These are phyloP conservation scores for Aspergillus transmontanensis DNA, from an alignment of 2,329 filamentous ascomycete genomes.

Conservation along the genomic window DNA sequence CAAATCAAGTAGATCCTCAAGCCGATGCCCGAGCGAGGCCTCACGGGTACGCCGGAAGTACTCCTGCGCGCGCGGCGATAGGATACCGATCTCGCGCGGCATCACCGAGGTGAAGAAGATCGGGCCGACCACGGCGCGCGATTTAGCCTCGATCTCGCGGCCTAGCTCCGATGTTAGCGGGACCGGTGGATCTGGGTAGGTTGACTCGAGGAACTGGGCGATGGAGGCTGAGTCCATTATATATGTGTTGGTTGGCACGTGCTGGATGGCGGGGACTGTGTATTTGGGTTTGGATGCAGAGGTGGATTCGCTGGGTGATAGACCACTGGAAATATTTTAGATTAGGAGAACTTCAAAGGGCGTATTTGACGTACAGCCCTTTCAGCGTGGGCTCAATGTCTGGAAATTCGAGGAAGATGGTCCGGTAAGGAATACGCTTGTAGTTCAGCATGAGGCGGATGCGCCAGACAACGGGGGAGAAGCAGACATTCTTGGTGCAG, in stretches of 20 bases:
- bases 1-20: slow-evolving; percentile 32
- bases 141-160: slow-evolving; percentile 33
- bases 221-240: slow-evolving; percentile 47
- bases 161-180: slow-evolving; percentile 41
- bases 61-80: slow-evolving; percentile 39
- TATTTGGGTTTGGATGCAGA: slow-evolving; percentile 28
- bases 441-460: too few relatives aligned
- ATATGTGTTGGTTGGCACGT: slow-evolving; percentile 42
- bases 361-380: too few relatives aligned
- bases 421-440: too few relatives aligned
- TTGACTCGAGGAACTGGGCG: slow-evolving; percentile 44
- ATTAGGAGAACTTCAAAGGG: not conserved
- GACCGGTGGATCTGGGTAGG: slow-evolving; percentile 41
- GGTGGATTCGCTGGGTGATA: too few relatives aligned
- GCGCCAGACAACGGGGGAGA: too few relatives aligned
- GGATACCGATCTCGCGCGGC: slow-evolving; percentile 27
- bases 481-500: too few relatives aligned
- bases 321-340: not conserved
- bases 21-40: slow-evolving; percentile 33
- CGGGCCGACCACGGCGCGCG: slow-evolving; percentile 31
- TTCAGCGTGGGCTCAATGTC: too few relatives aligned
- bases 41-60: slow-evolving; percentile 47
- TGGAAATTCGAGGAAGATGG: too few relatives aligned
- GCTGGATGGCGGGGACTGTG: slow-evolving; percentile 47
- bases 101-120: slow-evolving; percentile 27